phyloP scores from a whole-genome alignment of 176 grass and related monocot genomes.

The Aegilops bicornis region DNA sequence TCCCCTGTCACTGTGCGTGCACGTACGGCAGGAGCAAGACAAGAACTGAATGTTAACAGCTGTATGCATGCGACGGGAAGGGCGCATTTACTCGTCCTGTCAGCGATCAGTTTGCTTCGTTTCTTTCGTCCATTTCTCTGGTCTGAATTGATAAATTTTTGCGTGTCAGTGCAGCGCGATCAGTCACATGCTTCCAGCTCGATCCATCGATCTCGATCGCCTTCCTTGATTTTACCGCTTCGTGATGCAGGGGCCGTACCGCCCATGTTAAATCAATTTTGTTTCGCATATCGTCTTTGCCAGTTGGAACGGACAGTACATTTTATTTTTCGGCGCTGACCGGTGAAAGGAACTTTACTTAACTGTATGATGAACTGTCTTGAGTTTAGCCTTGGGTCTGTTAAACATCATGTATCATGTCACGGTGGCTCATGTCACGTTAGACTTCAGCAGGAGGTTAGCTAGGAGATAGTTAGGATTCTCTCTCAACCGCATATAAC shows the following conservation, averaged over 20 bases:
- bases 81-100: constrained; percentile 18
- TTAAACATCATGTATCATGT: too few relatives aligned
- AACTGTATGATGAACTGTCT: background rate
- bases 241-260: background rate
- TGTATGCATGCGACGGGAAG: constrained; percentile 31
- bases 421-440: too few relatives aligned
- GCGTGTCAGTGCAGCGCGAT: constrained; percentile 1
- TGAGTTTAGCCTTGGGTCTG: too few relatives aligned
- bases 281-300: background rate
- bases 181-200: constrained; percentile 3
- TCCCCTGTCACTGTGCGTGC: background rate
- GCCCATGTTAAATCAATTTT: background rate
- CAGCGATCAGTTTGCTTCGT: constrained; percentile 16
- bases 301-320: background rate
- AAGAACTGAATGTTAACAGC: constrained; percentile 29
- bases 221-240: background rate
- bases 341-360: background rate
- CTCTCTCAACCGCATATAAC: too few relatives aligned
- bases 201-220: background rate
- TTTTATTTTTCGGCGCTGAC: too few relatives aligned
- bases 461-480: too few relatives aligned
- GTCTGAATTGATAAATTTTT: background rate
- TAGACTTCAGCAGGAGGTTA: too few relatives aligned
- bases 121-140: constrained; percentile 2
- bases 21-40: constrained; percentile 29